Evolutionary conservation across 306 rosid species (phyloP), one percentile per base, ranked within the genome.

Genomic region (Quercus engelmannii): DNA sequence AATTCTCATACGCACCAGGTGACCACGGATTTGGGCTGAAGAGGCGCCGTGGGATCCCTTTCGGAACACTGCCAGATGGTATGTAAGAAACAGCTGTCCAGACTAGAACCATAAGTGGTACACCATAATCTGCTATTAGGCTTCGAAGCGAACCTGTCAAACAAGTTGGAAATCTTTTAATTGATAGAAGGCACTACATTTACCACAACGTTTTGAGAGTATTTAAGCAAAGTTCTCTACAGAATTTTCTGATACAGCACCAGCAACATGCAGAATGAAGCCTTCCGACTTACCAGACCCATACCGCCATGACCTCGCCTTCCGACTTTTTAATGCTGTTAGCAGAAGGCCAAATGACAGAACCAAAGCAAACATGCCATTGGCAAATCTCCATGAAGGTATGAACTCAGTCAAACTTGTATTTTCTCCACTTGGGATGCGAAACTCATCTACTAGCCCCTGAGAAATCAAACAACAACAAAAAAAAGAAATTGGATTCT

Each of bases 1-100:
- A 96, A 81, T 96, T 96, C 9, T 88, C 96, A 28, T 96, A 96
- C 52, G 99, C 99, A 81, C 99, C 99, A 9, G 94, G 96, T 33
- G 99, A 93, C 99, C 99, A 96, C 1, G 99, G 99, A 76, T 96
- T 91, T n/a, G 99, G 99, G 83, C 99, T 96, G 77, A 89, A 87
- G 58, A 96, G 95, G 35, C 99, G 90, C 86, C 99, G 81, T 7
- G 99, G 99, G 65, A 96, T 91, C 69, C 97, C 99, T 8, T 81
- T 75, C 23, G 99, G 99, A 74, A 93, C 94, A 79, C 62, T 86
- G 76, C 77, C 57, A 1, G 97, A 25, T n/a, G 99, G 97, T 20
- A 93, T 85, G 89, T 91, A 96, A 33, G 99, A 96, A 51, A 93
- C 76, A 21, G 88, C 98, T 54, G 98, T 96, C 99, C 99, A 96